A percentile compares a stretch with the other conserved stretches of the same genome.
Conservation (phyloP, 2,329 filamentous ascomycete genomes). For the Pseudocercospora fuligena region DNA sequence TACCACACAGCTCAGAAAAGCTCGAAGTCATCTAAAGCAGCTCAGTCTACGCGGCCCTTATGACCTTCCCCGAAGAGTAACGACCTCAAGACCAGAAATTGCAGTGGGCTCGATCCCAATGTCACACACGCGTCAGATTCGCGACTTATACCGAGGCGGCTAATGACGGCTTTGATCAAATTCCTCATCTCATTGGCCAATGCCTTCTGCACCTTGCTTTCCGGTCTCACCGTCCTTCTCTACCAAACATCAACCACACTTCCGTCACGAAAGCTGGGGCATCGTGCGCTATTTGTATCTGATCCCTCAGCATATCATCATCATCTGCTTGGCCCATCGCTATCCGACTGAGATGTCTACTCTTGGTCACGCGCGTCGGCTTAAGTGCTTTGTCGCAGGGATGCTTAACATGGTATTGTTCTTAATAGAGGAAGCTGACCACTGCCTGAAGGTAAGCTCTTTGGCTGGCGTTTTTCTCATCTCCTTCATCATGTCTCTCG, state of each 20-base stretch:
- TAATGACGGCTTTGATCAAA: not conserved
- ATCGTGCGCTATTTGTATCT: not conserved
- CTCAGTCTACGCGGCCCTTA: no score
- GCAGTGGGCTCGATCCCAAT: no score
- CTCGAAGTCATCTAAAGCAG: no score
- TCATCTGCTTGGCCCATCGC: not conserved
- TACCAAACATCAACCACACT: not conserved
- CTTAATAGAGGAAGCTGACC: not conserved
- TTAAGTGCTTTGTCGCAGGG: conserved; percentile 7
- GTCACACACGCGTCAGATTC: no score
- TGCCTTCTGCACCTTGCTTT: not conserved
- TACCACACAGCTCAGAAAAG: no score
- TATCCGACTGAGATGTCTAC: not conserved
- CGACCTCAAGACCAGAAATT: no score
- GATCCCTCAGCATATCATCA: not conserved
- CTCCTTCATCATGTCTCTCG: conserved; percentile 7
- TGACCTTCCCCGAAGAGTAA: no score
- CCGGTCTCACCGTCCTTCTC: not conserved
- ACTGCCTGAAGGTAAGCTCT: not conserved
- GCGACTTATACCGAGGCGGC: not conserved
- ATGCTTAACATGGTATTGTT: not conserved
- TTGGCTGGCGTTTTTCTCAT: no score
- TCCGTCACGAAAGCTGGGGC: not conserved
- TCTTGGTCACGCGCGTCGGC: not conserved
- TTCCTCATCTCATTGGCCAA: not conserved